Base-by-base conservation (phyloP, 73 alveolate genomes). In the Paramecium octaurelia region DNA sequence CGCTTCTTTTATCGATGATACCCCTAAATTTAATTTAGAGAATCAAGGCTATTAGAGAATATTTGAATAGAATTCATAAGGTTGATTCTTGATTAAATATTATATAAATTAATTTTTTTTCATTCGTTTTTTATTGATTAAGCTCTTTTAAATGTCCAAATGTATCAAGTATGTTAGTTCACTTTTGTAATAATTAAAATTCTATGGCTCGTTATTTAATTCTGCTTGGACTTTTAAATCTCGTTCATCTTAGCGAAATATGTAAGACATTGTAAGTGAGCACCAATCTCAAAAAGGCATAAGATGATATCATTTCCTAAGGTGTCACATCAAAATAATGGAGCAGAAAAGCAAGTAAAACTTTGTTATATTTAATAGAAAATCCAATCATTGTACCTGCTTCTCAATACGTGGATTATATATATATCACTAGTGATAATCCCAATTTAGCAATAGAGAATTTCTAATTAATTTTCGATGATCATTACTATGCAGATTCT, bases 11-110 rank as follows among this genome's bases (percentile, higher is more conserved):
- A 18, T 70, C 92, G 21, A 70, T 89, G 88, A 89, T 89, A 14
- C 94, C 94, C 16, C n/a, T 89, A 40, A 89, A 89, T 34, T 70
- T 89, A 44, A 44, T 89, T 18, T 29, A 70, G 24, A 70, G 92
- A 70, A 83, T 89, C 1, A 89, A 54, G 24, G 75, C 94, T 11
- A 73, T 89, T 27, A 69, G 84, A 42, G 94, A 89, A 46, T 89
- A 89, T 54, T 89, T 89, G 40, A 89, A 89, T 73, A 89, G 88
- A 71, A 70, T 89, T 71, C 88, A 70, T 57, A 64, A 64, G 46
- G 84, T 64, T 23, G 84, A 64, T 64, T 34, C 42, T 27, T 64
- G 84, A 64, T 64, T 31, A 31, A 64, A 64, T 20, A 64, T 31
- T 24, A 64, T 6, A 64, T 34, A 34, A 31, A 31, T 64, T 64